Evolutionary conservation across 1,284 basidiomycete genomes (phyloP).

Genomic region (Phenoliferia sp.): DNA sequence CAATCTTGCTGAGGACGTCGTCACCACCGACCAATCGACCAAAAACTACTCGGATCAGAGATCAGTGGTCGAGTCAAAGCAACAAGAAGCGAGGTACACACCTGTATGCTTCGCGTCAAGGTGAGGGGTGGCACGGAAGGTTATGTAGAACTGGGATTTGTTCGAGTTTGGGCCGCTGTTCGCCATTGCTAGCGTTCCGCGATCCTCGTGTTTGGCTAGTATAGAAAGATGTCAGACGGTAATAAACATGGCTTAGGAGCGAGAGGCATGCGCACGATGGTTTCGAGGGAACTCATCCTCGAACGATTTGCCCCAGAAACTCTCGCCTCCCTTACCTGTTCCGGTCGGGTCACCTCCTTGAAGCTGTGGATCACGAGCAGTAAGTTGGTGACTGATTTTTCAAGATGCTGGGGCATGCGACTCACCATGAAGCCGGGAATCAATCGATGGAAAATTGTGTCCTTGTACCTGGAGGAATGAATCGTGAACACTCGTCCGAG

Average conservation of each 20-base stretch:
- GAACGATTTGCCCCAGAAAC: conserved; percentile 93
- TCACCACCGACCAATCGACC: conserved; percentile 93
- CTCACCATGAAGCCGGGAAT: conserved; percentile 91
- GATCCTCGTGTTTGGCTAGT: conserved; percentile 51
- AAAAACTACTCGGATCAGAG: conserved; percentile 83
- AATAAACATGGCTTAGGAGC: background rate
- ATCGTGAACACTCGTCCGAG: conserved; percentile 86
- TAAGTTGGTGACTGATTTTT: background rate
- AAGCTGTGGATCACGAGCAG: background rate
- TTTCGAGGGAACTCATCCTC: conserved; percentile 81
- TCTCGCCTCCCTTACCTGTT: conserved; percentile 86
- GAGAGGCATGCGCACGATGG: conserved; percentile 16
- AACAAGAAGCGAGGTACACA: background rate
- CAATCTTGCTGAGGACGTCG: conserved; percentile 77
- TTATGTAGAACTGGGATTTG: conserved; percentile 68
- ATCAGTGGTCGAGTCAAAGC: conserved; percentile 36
- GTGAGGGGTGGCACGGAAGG: conserved; percentile 52
- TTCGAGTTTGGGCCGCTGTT: conserved; percentile 84
- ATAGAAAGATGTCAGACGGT: background rate
- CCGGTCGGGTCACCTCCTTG: conserved; percentile 55
- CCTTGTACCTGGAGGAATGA: conserved; percentile 87
- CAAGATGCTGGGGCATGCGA: conserved; percentile 40
- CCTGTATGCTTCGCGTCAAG: conserved; percentile 31
- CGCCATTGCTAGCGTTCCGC: conserved; percentile 82
- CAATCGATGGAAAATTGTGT: conserved; percentile 80